Evolutionary conservation across 2,329 filamentous ascomycete genomes (phyloP).

Genomic region (Alternaria ventricosa): DNA sequence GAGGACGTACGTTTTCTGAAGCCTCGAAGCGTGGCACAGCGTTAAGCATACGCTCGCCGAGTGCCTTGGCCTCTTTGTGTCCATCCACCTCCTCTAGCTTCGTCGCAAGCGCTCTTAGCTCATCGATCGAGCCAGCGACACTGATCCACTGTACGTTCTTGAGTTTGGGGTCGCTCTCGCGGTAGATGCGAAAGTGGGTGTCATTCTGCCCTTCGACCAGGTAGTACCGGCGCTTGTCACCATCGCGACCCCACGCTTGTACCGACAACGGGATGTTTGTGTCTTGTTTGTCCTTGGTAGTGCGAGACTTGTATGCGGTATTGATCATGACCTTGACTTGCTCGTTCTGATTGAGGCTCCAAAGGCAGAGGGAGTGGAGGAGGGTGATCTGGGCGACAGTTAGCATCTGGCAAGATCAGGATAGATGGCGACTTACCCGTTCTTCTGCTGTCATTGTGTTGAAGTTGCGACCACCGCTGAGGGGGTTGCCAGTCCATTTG

Average conservation of each 20-base stretch:
- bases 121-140: constrained; percentile 88
- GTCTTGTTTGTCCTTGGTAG: constrained; percentile 81
- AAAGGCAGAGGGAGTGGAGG: constrained; percentile 81
- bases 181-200: constrained; percentile 90
- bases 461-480: constrained; percentile 82
- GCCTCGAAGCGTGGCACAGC: constrained; percentile 91
- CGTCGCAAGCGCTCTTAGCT: constrained; percentile 75
- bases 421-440: constrained; percentile 65
- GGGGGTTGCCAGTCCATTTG: constrained; percentile 83
- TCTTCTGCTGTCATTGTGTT: constrained; percentile 80
- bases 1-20: constrained; percentile 75
- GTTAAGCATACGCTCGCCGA: constrained; percentile 77
- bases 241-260: constrained; percentile 88
- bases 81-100: constrained; percentile 80
- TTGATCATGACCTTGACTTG: constrained; percentile 80
- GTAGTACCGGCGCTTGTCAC: constrained; percentile 91
- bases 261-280: constrained; percentile 87
- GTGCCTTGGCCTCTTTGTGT: constrained; percentile 77
- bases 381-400: constrained; percentile 71
- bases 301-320: constrained; percentile 69
- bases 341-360: constrained; percentile 90
- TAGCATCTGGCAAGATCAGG: constrained; percentile 19
- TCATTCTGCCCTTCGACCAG: constrained; percentile 93
- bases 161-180: constrained; percentile 84
- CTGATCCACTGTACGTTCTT: constrained; percentile 88